A percentile compares a stretch with the other conserved stretches of the same genome.
phyloP scores from a whole-genome alignment of 148 eudicot species.

The Rheum nobile region DNA sequence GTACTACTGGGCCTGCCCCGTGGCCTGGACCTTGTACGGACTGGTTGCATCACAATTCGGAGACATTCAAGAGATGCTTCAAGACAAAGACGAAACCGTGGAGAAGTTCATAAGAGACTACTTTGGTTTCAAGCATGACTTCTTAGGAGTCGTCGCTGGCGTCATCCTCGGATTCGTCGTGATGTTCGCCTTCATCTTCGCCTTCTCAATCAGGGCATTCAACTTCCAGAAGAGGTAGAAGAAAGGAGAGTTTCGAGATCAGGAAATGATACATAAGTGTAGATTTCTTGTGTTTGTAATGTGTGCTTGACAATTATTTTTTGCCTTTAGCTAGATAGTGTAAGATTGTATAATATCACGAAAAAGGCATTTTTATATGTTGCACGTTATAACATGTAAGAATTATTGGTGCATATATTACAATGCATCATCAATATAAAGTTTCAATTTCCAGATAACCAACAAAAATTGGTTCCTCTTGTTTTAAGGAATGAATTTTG shows the following conservation, averaged over 20 bases:
- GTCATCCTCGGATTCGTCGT: conserved; percentile 15
- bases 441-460: too few species aligned
- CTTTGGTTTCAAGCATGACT: conserved; percentile 23
- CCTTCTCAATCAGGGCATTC: conserved; percentile 23
- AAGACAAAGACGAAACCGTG: conserved; percentile 8
- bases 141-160: conserved; percentile 21
- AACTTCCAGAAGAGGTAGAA: conserved; percentile 34
- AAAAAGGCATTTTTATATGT: background rate
- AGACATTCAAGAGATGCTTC: conserved; percentile 9
- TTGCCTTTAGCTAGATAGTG: background rate
- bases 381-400: background rate
- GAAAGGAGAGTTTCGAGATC: background rate
- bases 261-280: background rate
- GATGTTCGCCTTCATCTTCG: conserved; percentile 30
- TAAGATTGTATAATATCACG: background rate
- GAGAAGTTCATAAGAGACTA: conserved; percentile 10
- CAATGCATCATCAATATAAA: too few species aligned
- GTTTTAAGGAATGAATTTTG: too few species aligned
- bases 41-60: conserved; percentile 33
- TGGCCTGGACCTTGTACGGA: conserved; percentile 29
- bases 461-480: too few species aligned
- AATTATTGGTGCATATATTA: too few species aligned
- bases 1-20: conserved; percentile 26
- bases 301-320: background rate
- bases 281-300: background rate